Evolutionary conservation across 2,329 filamentous ascomycete genomes (phyloP), one percentile per base, ranked within the genome.

Genomic region (Verticillium albo-atrum): DNA sequence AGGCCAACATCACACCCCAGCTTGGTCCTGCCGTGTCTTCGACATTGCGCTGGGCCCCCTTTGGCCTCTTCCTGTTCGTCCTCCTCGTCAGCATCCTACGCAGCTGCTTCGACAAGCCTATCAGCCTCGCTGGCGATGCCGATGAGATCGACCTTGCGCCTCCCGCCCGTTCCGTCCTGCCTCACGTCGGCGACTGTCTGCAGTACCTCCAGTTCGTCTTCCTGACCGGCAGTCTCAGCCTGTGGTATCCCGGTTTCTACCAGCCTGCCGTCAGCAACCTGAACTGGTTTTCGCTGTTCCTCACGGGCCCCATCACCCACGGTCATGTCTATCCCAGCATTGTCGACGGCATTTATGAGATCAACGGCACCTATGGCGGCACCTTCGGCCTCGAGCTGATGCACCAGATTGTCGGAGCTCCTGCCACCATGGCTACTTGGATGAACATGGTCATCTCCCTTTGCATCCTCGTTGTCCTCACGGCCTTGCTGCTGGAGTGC

Each of bases 121-220:
- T 60, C 20, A 6, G 53, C 14, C 61, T 60, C 27, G 56, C 62
- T 12, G 32, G 54, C 2, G 47, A 56, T 30, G 58, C 53, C 25
- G 55, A 59, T 7, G 52, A 58, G 9, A 53, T 51, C 23, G 47
- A 27, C 26, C 52, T 56, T 35, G 42, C 55, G 26, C 54, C 4
- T 35, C 56, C 55, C 5, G 25, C 10, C 25, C 58, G 53, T 25
- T 55, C 62, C 20, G 37, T 65, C 27, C 63, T 68, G 6, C 66
- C 64, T 3, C 61, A 63, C 5, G 62, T 68, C 10, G 66, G 64
- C 17, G 64, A 92, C 68, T 92, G 89, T 67, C 75, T 92, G 35
- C 86, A 90, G 66, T 91, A 92, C 69, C 82, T 92, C 14, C 89
- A 92, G 67, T 92, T 91, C 68, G 79, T 89, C 55, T 87, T 91